These are phyloP conservation scores for Edaphochlamys debaryana DNA, from an alignment of 139 green algal species.

Conservation along the genomic window DNA sequence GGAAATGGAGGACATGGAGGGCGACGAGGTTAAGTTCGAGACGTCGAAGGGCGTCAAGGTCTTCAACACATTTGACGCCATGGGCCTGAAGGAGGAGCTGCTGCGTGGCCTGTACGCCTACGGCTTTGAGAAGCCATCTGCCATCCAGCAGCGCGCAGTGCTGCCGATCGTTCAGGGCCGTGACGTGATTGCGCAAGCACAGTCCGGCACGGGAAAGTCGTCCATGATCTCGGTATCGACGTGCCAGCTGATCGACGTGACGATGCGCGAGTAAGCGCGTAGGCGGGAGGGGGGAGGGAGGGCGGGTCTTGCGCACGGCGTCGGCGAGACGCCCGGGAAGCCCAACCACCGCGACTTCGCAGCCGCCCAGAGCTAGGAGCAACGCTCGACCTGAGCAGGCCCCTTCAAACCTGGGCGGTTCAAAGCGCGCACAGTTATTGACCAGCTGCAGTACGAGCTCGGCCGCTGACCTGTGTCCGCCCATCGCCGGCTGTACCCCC, in stretches of 20 bases:
- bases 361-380: too few relatives aligned
- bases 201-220: slow-evolving; percentile 98
- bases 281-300: background rate
- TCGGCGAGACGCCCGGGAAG: too few relatives aligned
- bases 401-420: too few relatives aligned
- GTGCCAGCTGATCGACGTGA: slow-evolving; percentile 91
- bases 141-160: slow-evolving; percentile 98
- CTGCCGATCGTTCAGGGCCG: slow-evolving; percentile 90
- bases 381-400: too few relatives aligned
- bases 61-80: slow-evolving; percentile 89
- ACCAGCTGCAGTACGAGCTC: too few relatives aligned
- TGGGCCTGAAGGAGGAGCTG: slow-evolving; percentile 94
- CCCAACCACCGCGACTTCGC: too few relatives aligned
- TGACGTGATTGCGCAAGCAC: slow-evolving; percentile 98
- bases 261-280: slow-evolving; percentile 71
- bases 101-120: slow-evolving; percentile 95
- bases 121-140: slow-evolving; percentile 98
- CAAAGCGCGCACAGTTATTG: too few relatives aligned
- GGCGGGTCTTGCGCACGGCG: too few relatives aligned
- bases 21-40: slow-evolving; percentile 74
- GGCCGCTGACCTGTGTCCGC: too few relatives aligned
- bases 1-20: slow-evolving; percentile 57
- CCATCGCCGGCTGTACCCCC: too few relatives aligned
- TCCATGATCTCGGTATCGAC: slow-evolving; percentile 93
- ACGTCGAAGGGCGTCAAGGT: slow-evolving; percentile 84